Percentiles rank a stretch among this genome's conserved stretches.
Evolutionary conservation across 2,329 filamentous ascomycete species (phyloP).

Genomic region (Claviceps pusilla): DNA sequence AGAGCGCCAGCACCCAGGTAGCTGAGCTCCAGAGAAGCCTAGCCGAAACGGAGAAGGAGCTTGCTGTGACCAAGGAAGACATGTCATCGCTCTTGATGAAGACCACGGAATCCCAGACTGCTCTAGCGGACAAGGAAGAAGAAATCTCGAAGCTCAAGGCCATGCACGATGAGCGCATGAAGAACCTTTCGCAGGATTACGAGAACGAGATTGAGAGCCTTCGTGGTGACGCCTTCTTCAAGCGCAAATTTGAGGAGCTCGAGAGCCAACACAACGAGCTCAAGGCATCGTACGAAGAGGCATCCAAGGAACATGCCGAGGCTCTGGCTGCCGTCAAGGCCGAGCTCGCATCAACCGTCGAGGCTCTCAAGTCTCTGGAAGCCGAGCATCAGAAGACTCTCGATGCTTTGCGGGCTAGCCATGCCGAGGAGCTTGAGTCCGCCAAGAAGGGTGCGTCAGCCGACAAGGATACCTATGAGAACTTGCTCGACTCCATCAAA

Average conservation of each 20-base stretch:
- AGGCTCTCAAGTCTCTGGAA: conserved; percentile 35
- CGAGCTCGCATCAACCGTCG: conserved; percentile 20
- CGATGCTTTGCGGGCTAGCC: conserved; percentile 38
- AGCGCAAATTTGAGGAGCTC: conserved; percentile 47
- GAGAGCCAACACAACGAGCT: conserved; percentile 41
- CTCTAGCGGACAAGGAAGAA: conserved; percentile 32
- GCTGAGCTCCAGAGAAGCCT: conserved; percentile 25
- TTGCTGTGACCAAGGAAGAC: conserved; percentile 28
- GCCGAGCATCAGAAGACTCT: conserved; percentile 38
- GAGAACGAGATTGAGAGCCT: conserved; percentile 51
- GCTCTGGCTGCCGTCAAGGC: too few species aligned
- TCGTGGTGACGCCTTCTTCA: conserved; percentile 47
- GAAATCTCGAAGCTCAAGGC: conserved; percentile 36
- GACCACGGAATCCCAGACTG: conserved; percentile 31
- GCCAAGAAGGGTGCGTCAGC: conserved; percentile 37
- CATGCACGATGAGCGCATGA: conserved; percentile 42
- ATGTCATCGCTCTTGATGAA: conserved; percentile 31
- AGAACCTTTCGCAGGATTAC: conserved; percentile 44
- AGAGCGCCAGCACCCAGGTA: conserved; percentile 24
- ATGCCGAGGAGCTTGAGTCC: conserved; percentile 43
- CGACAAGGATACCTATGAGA: conserved; percentile 31
- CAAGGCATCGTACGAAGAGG: conserved; percentile 13
- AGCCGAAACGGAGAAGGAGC: conserved; percentile 28
- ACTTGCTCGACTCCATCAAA: conserved; percentile 40
- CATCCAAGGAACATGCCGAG: too few species aligned